Evolutionary conservation across 192 early-diverging fungal genomes (phyloP).

Genomic region (Coemansia sp.): DNA sequence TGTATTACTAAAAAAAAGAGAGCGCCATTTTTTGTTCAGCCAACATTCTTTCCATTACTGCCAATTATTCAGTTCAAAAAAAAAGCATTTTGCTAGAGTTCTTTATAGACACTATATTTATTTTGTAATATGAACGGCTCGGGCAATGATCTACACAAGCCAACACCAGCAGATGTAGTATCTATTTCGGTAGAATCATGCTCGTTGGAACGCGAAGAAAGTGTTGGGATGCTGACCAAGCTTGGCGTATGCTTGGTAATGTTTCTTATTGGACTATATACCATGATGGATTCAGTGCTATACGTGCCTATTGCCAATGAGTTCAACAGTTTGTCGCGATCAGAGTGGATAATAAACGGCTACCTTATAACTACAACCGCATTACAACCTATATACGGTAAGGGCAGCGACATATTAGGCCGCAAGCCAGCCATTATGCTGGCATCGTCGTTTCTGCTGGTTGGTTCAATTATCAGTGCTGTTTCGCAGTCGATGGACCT

Average conservation of each 20-base stretch:
- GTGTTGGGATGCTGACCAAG: constrained; percentile 13
- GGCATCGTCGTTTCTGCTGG: constrained; percentile 37
- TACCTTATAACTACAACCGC: constrained; percentile 72
- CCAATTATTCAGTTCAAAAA: background rate
- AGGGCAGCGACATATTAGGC: constrained; percentile 71
- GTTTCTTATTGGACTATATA: constrained; percentile 27
- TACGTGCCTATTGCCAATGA: constrained; percentile 69
- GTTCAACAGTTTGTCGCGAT: constrained; percentile 60
- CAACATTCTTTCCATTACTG: too few relatives aligned
- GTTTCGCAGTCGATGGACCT: constrained; percentile 39
- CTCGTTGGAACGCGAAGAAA: background rate
- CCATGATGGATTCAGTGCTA: constrained; percentile 78
- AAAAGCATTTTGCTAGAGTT: background rate
- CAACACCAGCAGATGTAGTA: background rate
- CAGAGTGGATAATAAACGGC: constrained; percentile 81
- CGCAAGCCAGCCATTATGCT: constrained; percentile 31
- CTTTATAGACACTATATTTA: background rate
- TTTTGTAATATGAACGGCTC: background rate
- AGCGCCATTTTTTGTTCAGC: too few relatives aligned
- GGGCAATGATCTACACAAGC: background rate
- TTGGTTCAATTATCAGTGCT: constrained; percentile 43
- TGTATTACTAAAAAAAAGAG: too few relatives aligned
- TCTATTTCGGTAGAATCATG: too few relatives aligned
- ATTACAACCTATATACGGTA: constrained; percentile 78
- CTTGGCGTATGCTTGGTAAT: constrained; percentile 30